Conservation (phyloP, 805 yeast species). For the Candida rishiriensis region DNA sequence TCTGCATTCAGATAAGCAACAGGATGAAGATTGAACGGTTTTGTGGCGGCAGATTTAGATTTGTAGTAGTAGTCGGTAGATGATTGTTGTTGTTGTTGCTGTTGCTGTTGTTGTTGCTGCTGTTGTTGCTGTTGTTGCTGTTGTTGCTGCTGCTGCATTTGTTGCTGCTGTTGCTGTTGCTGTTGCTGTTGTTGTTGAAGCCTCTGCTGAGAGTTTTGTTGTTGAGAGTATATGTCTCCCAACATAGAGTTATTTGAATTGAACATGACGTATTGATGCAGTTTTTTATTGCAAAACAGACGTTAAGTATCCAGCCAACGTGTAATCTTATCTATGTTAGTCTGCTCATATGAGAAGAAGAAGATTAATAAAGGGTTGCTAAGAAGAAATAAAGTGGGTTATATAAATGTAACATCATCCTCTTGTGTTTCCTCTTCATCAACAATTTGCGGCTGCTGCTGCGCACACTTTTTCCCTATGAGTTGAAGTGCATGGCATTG, state of each 20-base stretch:
- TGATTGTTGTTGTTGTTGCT: neutral
- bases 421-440: no score
- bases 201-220: neutral
- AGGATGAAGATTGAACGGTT: slow-evolving; percentile 24
- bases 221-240: neutral
- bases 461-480: no score
- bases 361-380: neutral
- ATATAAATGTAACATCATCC: no score
- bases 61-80: neutral
- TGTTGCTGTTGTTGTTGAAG: neutral
- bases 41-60: slow-evolving; percentile 2
- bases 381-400: neutral
- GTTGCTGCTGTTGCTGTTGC: neutral
- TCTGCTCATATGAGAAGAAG: no score
- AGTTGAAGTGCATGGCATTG: no score
- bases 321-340: no score
- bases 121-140: neutral
- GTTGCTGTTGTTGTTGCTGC: neutral
- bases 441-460: no score
- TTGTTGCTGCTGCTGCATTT: no score
- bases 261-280: neutral
- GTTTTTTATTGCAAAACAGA: no score
- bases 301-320: no score
- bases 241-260: neutral
- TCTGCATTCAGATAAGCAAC: slow-evolving; percentile 27